Conservation (phyloP, 2,329 filamentous ascomycete genomes). For the Exophiala sp. region DNA sequence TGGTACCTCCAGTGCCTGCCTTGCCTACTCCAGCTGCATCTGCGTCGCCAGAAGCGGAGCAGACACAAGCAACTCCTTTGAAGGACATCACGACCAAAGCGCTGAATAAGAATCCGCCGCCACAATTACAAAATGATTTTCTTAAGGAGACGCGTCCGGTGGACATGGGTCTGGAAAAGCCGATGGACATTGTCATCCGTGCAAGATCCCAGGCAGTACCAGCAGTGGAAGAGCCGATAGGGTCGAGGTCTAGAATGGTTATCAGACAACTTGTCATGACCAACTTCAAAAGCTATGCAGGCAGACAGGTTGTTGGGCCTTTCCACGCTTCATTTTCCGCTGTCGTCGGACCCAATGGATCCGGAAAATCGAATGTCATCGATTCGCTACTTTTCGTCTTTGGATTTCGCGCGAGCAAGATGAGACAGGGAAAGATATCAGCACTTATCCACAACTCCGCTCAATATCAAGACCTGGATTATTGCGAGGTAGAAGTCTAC, state of each 20-base stretch:
- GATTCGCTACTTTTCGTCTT: slow-evolving; percentile 98
- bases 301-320: slow-evolving; percentile 88
- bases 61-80: slow-evolving; percentile 58
- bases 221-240: slow-evolving; percentile 67
- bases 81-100: slow-evolving; percentile 68
- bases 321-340: slow-evolving; percentile 98
- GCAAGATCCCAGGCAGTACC: slow-evolving; percentile 62
- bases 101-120: slow-evolving; percentile 59
- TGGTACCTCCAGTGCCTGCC: slow-evolving; percentile 34
- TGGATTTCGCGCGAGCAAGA: slow-evolving; percentile 97
- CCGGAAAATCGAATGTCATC: slow-evolving; percentile 98
- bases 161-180: slow-evolving; percentile 75
- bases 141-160: slow-evolving; percentile 72
- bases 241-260: slow-evolving; percentile 81
- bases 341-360: slow-evolving; percentile 95
- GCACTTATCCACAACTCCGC: slow-evolving; percentile 97
- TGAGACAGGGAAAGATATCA: slow-evolving; percentile 97
- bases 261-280: slow-evolving; percentile 88
- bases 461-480: slow-evolving; percentile 75
- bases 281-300: slow-evolving; percentile 99
- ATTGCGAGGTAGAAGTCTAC: slow-evolving; percentile 93
- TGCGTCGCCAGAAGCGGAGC: slow-evolving; percentile 54
- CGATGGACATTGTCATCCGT: slow-evolving; percentile 91
- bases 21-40: slow-evolving; percentile 50
- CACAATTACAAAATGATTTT: slow-evolving; percentile 43